Percentiles rank a stretch among this genome's conserved stretches.
phyloP scores from a whole-genome alignment of 2,329 filamentous ascomycete genomes.

The Pseudophaeomoniella oleicola region DNA sequence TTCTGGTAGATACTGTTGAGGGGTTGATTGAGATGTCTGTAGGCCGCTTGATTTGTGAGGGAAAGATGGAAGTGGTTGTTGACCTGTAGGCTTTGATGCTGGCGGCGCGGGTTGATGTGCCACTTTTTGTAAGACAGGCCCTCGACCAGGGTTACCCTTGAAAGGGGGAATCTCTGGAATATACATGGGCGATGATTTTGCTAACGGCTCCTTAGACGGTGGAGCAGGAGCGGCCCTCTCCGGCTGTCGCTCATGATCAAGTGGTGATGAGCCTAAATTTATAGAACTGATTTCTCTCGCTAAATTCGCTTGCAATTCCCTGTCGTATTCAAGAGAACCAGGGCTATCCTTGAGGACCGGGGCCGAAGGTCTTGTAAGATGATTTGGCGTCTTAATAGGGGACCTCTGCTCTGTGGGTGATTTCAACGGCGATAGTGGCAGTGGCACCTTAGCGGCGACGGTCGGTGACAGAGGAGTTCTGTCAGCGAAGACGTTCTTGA shows the following conservation, averaged over 20 bases:
- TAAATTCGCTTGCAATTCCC: slow-evolving; percentile 24
- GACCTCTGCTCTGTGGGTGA: slow-evolving; percentile 30
- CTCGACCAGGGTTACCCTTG: slow-evolving; percentile 13
- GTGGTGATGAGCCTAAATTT: slow-evolving; percentile 17
- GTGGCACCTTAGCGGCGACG: slow-evolving; percentile 33
- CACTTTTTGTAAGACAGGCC: slow-evolving; percentile 9
- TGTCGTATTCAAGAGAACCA: slow-evolving; percentile 24
- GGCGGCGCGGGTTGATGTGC: slow-evolving; percentile 9
- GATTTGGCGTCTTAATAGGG: slow-evolving; percentile 32
- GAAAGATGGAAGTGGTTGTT: slow-evolving; percentile 16
- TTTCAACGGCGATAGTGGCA: slow-evolving; percentile 46
- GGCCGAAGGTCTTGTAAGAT: slow-evolving; percentile 25
- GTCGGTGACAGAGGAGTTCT: slow-evolving; percentile 34
- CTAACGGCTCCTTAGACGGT: slow-evolving; percentile 7
- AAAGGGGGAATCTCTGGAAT: slow-evolving; percentile 20
- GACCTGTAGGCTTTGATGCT: slow-evolving; percentile 9
- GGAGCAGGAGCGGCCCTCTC: slow-evolving; percentile 4
- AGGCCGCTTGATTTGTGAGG: slow-evolving; percentile 7
- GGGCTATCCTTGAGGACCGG: slow-evolving; percentile 19
- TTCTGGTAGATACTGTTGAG: slow-evolving; percentile 5
- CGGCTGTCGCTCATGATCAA: slow-evolving; percentile 7
- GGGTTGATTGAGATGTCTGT: slow-evolving; percentile 38
- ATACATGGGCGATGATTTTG: slow-evolving; percentile 16
- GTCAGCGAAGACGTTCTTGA: slow-evolving; percentile 31
- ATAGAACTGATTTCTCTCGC: slow-evolving; percentile 25